Base-by-base conservation (phyloP, 2,329 filamentous ascomycete species). In the Macrophomina tecta region DNA sequence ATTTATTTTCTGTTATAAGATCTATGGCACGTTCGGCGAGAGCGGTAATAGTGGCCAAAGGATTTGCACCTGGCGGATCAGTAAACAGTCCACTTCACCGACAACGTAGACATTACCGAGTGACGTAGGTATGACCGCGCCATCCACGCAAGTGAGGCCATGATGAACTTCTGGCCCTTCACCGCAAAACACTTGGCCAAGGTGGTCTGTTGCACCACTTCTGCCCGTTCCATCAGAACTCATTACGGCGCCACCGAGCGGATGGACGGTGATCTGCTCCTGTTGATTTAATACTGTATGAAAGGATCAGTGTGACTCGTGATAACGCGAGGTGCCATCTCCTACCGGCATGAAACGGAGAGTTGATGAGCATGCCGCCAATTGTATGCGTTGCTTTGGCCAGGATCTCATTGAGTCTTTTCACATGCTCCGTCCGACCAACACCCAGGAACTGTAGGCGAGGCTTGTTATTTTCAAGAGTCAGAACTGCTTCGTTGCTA, bases 1-100 rank as follows among this genome's bases (percentile, higher is more conserved):
- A 6, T 79, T 72, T 8, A 1, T 78, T 76, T 62, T 77, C 69
- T 2, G 83, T 81, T 61, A 85, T 84, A 5, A 81, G 73, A 62
- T 86, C 84, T 6, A 90, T 83, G 0, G 86, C 85, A 9, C 89
- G 81, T 76, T 91, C 89, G 0, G 89, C 88, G 23, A 92, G 82
- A 2, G 89, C 89, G 0, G 88, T 85, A 69, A 91, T 91, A 1
- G 89, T 91, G 1, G 89, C 89, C 63, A 90, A 84, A 0, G 89
- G 89, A 71, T 91, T 91, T 3, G 88, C 87, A 0, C 72, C 69
- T 73, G n/a, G 6, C 28, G 9, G 8, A 18, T 66, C 40, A 70
- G 62, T 38, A 38, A 38, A 38, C 7, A 7, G 36, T 38, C 23
- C 23, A 23, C 7, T 38, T 38, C 36, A 38, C 23, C 3, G 32